These are phyloP conservation scores for Acacia acuminata DNA, from an alignment of 306 rosid genomes.

Conservation along the genomic window DNA sequence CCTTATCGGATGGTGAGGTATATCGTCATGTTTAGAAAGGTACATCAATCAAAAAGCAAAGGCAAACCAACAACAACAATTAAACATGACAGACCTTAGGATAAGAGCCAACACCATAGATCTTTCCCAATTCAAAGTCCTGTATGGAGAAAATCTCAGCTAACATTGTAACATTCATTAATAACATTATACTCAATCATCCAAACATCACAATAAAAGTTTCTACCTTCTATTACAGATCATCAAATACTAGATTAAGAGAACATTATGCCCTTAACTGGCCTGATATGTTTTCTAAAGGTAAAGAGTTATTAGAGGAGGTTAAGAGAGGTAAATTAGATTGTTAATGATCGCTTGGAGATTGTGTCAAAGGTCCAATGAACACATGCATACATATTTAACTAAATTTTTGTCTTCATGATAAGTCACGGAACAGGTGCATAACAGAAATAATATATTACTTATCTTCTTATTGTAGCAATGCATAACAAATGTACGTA, in stretches of 20 bases:
- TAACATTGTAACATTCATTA: no score
- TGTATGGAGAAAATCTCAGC: constrained; percentile 74
- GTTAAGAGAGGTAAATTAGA: constrained; percentile 48
- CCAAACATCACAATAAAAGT: no score
- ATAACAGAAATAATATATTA: no score
- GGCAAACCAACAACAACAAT: constrained; percentile 18
- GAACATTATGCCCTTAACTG: background rate
- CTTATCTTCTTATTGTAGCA: no score
- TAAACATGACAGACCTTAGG: constrained; percentile 64
- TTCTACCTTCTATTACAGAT: no score
- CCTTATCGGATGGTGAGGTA: background rate
- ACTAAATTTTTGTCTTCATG: no score
- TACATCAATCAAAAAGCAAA: background rate
- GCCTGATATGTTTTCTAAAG: constrained; percentile 78
- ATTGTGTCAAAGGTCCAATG: background rate
- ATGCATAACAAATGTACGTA: no score
- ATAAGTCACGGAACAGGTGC: no score
- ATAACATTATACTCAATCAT: no score
- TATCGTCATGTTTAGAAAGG: background rate
- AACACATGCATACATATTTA: no score
- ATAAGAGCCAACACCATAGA: constrained; percentile 99
- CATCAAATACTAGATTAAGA: no score
- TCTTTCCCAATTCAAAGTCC: constrained; percentile 98
- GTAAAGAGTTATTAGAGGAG: constrained; percentile 83
- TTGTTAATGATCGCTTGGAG: constrained; percentile 29